These are phyloP conservation scores for Shiraia sp. DNA, from an alignment of 2,329 filamentous ascomycete species.

Conservation along the genomic window DNA sequence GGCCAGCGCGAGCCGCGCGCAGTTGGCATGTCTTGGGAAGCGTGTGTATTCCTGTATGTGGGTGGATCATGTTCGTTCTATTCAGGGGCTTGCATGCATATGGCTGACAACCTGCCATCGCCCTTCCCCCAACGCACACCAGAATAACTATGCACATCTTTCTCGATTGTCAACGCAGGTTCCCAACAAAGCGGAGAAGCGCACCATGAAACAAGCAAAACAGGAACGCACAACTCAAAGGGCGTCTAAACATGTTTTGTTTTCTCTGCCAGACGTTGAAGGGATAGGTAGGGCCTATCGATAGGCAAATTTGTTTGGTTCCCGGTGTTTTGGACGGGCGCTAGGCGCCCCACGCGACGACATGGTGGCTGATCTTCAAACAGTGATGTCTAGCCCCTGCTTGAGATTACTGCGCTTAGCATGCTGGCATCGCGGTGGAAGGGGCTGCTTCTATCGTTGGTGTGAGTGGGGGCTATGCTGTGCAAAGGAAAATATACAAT, in stretches of 20 bases:
- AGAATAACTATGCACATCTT: conserved; percentile 3
- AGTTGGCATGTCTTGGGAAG: too few species aligned
- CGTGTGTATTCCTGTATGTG: too few species aligned
- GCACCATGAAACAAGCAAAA: conserved; percentile 6
- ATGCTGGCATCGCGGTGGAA: not conserved
- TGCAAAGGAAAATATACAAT: too few species aligned
- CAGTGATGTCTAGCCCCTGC: conserved; percentile 31
- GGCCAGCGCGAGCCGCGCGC: conserved; percentile 27
- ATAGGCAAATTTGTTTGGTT: conserved; percentile 15
- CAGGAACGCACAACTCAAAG: conserved; percentile 5
- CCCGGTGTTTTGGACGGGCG: conserved; percentile 20
- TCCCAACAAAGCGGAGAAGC: not conserved
- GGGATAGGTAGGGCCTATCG: conserved; percentile 25
- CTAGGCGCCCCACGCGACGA: conserved; percentile 27
- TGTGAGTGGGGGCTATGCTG: too few species aligned
- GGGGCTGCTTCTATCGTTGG: too few species aligned
- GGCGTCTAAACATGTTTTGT: conserved; percentile 7
- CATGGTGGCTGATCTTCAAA: conserved; percentile 41
- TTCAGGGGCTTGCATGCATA: conserved; percentile 30
- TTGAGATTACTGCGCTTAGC: conserved; percentile 23
- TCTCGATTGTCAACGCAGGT: conserved; percentile 2
- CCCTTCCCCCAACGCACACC: too few species aligned
- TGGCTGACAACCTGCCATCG: conserved; percentile 14
- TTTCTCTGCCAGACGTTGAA: conserved; percentile 4
- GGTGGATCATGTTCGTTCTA: conserved; percentile 12